phyloP scores from a whole-genome alignment of 805 yeast species.

The Pichia californica region DNA sequence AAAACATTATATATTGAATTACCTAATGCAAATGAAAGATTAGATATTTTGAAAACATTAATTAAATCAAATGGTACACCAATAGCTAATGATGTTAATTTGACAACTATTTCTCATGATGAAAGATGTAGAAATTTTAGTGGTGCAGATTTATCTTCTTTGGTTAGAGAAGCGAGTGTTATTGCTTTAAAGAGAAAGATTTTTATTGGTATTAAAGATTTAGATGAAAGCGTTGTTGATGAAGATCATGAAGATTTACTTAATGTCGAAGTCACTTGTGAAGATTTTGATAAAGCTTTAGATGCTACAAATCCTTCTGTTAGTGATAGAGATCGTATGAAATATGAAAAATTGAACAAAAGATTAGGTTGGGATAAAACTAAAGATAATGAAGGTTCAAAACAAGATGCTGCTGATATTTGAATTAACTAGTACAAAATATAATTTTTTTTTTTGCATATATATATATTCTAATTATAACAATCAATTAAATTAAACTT shows the following conservation, averaged over 20 bases:
- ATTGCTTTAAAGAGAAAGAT: conserved; percentile 72
- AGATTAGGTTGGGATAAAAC: conserved; percentile 64
- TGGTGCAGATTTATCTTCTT: conserved; percentile 92
- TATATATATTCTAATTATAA: background rate
- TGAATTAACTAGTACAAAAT: background rate
- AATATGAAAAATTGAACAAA: conserved; percentile 68
- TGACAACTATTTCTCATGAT: conserved; percentile 59
- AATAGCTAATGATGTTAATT: conserved; percentile 52
- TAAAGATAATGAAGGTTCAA: background rate
- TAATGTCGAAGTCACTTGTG: conserved; percentile 46
- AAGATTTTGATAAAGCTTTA: conserved; percentile 70
- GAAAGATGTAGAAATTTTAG: conserved; percentile 82
- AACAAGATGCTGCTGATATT: conserved; percentile 8
- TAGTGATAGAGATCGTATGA: conserved; percentile 71
- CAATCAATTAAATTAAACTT: too few species aligned
- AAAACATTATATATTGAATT: conserved; percentile 87
- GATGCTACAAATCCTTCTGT: conserved; percentile 82
- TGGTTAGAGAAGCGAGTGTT: conserved; percentile 93
- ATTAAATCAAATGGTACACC: conserved; percentile 74
- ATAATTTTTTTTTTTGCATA: too few species aligned
- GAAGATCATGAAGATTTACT: conserved; percentile 16
- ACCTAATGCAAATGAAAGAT: conserved; percentile 72
- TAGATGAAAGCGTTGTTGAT: conserved; percentile 35
- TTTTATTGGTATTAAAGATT: conserved; percentile 42
- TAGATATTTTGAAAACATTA: conserved; percentile 75